phyloP scores from a whole-genome alignment of 768 basidiomycete species.

The Boletus pseudo-olivaceus region DNA sequence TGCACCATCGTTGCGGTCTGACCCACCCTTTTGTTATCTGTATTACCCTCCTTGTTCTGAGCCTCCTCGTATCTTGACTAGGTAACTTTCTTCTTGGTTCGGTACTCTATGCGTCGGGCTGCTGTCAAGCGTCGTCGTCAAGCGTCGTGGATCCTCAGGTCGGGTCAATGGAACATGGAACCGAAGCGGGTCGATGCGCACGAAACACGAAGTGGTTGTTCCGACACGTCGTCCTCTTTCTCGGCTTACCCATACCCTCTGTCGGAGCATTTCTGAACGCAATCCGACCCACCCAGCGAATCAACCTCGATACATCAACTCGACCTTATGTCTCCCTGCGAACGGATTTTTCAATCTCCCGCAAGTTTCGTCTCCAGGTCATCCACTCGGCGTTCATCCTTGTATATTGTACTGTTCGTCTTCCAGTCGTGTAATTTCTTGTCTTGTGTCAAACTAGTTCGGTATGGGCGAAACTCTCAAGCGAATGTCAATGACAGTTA shows the following conservation, averaged over 20 bases:
- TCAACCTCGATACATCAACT: background rate
- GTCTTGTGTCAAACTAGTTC: background rate
- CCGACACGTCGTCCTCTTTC: slow-evolving; percentile 16
- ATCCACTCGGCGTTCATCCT: background rate
- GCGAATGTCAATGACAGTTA: background rate
- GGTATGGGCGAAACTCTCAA: too few species aligned
- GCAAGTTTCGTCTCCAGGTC: background rate
- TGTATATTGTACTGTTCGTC: background rate
- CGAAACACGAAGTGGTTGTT: slow-evolving; percentile 7
- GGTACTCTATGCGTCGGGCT: slow-evolving; percentile 11
- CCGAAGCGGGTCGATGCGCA: slow-evolving; percentile 8
- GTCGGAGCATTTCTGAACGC: slow-evolving; percentile 12
- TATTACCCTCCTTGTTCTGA: background rate
- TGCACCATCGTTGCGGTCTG: slow-evolving; percentile 12
- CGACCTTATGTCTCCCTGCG: background rate
- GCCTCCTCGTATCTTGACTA: background rate
- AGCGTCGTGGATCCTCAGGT: slow-evolving; percentile 23
- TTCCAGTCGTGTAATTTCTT: background rate
- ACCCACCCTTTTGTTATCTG: background rate
- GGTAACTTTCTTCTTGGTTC: slow-evolving; percentile 15
- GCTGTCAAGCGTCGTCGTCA: slow-evolving; percentile 23
- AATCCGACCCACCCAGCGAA: background rate
- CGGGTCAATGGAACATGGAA: slow-evolving; percentile 20
- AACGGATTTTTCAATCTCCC: background rate
- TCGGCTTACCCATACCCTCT: slow-evolving; percentile 15